A percentile compares a stretch with the other conserved stretches of the same genome.
Conservation (phyloP, 2,329 filamentous ascomycete genomes). For the Coleophoma eucalyptorum region DNA sequence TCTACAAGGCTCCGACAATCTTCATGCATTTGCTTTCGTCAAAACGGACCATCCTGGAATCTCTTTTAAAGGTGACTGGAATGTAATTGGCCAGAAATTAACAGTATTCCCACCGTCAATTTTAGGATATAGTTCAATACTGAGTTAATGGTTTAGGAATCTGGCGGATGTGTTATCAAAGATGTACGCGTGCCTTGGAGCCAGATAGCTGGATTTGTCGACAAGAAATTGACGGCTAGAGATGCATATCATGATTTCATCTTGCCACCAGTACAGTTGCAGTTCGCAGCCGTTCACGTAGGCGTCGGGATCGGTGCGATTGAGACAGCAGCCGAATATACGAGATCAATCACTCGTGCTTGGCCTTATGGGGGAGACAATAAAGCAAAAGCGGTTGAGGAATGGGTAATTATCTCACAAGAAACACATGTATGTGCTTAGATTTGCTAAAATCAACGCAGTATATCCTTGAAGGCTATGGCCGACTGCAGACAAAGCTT, state of each 20-base stretch:
- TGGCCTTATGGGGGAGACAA: constrained; percentile 2
- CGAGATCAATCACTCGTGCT: not conserved
- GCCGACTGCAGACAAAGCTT: not conserved
- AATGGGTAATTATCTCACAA: not conserved
- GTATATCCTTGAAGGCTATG: constrained; percentile 1
- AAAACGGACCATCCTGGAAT: not conserved
- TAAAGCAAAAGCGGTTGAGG: not conserved
- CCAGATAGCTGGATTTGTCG: not conserved
- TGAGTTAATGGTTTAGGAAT: not conserved
- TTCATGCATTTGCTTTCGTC: constrained; percentile 1
- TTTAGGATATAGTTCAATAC: not conserved
- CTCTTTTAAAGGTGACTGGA: constrained; percentile 1
- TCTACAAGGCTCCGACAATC: not conserved
- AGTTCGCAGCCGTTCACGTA: not conserved
- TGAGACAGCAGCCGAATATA: not conserved
- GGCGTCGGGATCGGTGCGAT: not conserved
- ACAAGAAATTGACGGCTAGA: not conserved
- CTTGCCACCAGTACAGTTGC: constrained; percentile 1
- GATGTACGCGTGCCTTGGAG: not conserved
- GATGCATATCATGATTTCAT: constrained; percentile 3
- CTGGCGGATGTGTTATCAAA: constrained; percentile 1
- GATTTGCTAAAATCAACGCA: not conserved
- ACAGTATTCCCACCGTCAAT: not conserved
- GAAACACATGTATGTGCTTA: too few relatives aligned
- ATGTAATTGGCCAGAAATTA: constrained; percentile 1